Percentiles rank a stretch among this genome's conserved stretches.
These are phyloP conservation scores for Epichloe typhina DNA, from an alignment of 2,329 filamentous ascomycete species.

Conservation along the genomic window DNA sequence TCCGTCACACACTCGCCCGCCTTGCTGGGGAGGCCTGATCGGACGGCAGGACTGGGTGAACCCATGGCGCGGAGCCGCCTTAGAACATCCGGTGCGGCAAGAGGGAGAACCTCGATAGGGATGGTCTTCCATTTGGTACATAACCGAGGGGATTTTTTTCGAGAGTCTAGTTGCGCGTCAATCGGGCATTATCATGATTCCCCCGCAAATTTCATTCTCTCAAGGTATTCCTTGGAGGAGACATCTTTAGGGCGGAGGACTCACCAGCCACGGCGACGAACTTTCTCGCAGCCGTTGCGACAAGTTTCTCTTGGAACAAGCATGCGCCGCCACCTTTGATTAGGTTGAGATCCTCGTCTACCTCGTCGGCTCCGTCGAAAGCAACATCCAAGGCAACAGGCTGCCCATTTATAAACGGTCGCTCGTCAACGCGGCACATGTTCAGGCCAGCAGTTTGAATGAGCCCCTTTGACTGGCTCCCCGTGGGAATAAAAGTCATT, in stretches of 20 bases:
- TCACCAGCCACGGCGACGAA: conserved; percentile 78
- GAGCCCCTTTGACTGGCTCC: conserved; percentile 78
- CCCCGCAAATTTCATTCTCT: neutral
- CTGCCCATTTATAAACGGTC: conserved; percentile 36
- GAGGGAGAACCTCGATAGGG: conserved; percentile 85
- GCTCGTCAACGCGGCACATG: conserved; percentile 63
- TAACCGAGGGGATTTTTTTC: conserved; percentile 72
- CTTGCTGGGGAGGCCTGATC: conserved; percentile 62
- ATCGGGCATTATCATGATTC: conserved; percentile 5
- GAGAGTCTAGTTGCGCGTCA: conserved; percentile 49
- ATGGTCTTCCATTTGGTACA: conserved; percentile 69
- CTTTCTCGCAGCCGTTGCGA: conserved; percentile 69
- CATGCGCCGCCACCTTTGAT: conserved; percentile 98
- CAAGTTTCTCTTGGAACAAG: conserved; percentile 93
- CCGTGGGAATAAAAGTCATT: conserved; percentile 86
- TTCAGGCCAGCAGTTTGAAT: conserved; percentile 68
- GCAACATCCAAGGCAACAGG: conserved; percentile 63
- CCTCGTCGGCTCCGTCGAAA: conserved; percentile 95
- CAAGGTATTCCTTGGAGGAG: neutral
- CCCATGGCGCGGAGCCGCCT: conserved; percentile 60
- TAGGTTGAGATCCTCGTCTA: conserved; percentile 86
- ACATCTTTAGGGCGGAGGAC: conserved; percentile 12
- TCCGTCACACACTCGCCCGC: conserved; percentile 59
- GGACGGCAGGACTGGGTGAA: conserved; percentile 54
- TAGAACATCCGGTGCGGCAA: conserved; percentile 67